Conservation (phyloP, 2,329 filamentous ascomycete genomes). For the Talaromyces piceae region DNA sequence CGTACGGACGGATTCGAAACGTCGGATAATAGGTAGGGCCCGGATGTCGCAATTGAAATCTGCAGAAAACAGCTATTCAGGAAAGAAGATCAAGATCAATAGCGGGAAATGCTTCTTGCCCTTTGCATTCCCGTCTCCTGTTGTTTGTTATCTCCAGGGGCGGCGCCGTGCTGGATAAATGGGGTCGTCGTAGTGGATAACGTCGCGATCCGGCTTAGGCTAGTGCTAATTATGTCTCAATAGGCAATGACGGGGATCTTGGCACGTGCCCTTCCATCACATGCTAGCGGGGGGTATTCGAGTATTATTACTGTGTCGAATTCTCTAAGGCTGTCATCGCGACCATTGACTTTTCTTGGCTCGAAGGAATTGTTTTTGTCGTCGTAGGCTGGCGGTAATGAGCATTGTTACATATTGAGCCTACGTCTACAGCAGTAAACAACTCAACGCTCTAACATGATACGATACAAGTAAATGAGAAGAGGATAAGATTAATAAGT, state of each 20-base stretch:
- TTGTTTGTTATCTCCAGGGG: neutral
- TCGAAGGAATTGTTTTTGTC: neutral
- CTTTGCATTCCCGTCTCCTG: neutral
- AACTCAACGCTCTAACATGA: too few species aligned
- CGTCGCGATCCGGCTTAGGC: neutral
- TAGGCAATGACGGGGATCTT: neutral
- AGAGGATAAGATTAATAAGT: slow-evolving; percentile 3
- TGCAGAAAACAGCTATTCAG: neutral
- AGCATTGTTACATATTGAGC: neutral
- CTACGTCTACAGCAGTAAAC: neutral
- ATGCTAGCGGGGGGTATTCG: neutral
- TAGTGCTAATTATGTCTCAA: neutral
- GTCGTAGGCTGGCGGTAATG: neutral
- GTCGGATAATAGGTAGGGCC: neutral
- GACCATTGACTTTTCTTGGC: too few species aligned
- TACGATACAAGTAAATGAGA: slow-evolving; percentile 3
- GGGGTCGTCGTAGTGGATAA: neutral
- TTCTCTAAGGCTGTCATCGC: too few species aligned
- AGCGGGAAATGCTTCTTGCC: neutral
- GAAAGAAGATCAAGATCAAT: neutral
- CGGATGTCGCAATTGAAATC: neutral
- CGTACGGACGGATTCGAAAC: neutral
- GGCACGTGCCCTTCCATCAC: neutral
- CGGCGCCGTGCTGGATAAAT: neutral
- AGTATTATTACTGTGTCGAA: neutral